Conservation (phyloP, 2,329 filamentous ascomycete genomes). For the Spiromastix sp. region DNA sequence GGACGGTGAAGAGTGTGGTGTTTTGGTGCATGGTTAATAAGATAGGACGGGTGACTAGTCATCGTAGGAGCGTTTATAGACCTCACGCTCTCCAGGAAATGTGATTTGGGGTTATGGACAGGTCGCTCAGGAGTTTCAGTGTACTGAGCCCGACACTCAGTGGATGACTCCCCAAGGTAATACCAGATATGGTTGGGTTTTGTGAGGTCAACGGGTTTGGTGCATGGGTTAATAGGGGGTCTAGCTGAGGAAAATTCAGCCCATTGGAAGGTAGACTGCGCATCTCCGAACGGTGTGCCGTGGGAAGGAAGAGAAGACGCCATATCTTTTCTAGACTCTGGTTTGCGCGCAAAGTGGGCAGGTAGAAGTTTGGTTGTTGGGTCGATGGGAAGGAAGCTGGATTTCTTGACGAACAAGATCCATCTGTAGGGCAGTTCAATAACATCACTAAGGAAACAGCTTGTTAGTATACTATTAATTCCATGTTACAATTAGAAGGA, state of each 20-base stretch:
- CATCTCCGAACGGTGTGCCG: conserved; percentile 57
- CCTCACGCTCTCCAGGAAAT: conserved; percentile 40
- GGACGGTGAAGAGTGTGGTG: conserved; percentile 11
- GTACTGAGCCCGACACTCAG: conserved; percentile 83
- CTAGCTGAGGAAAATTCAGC: conserved; percentile 65
- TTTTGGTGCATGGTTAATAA: conserved; percentile 18
- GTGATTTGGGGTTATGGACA: conserved; percentile 38
- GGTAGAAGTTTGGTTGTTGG: conserved; percentile 38
- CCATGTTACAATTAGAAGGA: not conserved
- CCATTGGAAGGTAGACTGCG: conserved; percentile 50
- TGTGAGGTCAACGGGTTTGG: conserved; percentile 60
- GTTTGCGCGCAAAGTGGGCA: conserved; percentile 37
- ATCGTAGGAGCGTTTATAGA: conserved; percentile 22
- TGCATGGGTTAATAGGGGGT: conserved; percentile 46
- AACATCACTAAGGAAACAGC: conserved; percentile 23
- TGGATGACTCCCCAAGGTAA: conserved; percentile 77
- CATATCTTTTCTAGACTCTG: conserved; percentile 45
- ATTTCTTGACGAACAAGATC: conserved; percentile 40
- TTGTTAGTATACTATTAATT: conserved; percentile 3
- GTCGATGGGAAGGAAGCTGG: conserved; percentile 37
- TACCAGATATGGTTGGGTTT: conserved; percentile 74
- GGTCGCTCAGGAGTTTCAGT: conserved; percentile 59
- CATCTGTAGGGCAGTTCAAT: conserved; percentile 54
- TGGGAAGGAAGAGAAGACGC: conserved; percentile 53
- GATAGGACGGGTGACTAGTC: conserved; percentile 19